Percentiles rank a stretch among this genome's conserved stretches.
Evolutionary conservation across 2,329 filamentous ascomycete genomes (phyloP).

Genomic region (Ceratocystis ficicola): DNA sequence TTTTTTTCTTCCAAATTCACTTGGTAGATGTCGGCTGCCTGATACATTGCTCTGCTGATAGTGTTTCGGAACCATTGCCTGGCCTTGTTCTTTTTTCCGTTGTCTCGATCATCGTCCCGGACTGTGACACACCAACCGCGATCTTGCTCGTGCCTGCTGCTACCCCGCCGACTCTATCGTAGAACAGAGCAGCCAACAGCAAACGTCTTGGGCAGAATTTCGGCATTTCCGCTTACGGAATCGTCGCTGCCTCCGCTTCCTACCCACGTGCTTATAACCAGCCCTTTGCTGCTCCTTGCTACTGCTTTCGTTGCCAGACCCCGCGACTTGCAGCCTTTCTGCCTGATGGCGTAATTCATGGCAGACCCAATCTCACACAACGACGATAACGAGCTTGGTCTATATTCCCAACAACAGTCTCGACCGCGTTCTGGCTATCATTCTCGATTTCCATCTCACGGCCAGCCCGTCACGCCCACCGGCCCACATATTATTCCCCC

Average conservation of each 20-base stretch:
- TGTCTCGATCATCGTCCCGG: neutral
- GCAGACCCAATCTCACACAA: slow-evolving; percentile 46
- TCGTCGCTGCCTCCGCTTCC: no score
- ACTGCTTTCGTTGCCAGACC: neutral
- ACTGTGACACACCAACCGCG: neutral
- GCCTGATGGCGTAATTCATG: slow-evolving; percentile 57
- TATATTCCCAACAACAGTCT: slow-evolving; percentile 12
- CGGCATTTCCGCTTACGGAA: no score
- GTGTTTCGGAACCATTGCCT: neutral
- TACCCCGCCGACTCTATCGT: neutral
- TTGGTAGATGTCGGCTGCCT: no score
- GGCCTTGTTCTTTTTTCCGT: neutral
- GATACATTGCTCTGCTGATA: neutral
- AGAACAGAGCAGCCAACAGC: no score
- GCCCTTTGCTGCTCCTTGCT: slow-evolving; percentile 11
- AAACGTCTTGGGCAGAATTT: no score
- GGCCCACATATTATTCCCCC: neutral
- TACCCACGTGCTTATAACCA: no score
- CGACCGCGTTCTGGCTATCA: neutral
- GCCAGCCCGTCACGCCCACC: neutral
- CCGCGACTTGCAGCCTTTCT: slow-evolving; percentile 28
- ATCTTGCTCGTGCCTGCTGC: slow-evolving; percentile 6
- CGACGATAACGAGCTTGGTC: slow-evolving; percentile 21
- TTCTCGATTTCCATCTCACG: slow-evolving; percentile 1
- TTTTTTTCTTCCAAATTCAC: neutral